Evolutionary conservation across 108 stramenopile species (phyloP).

Genomic region (Nitzschia palea): DNA sequence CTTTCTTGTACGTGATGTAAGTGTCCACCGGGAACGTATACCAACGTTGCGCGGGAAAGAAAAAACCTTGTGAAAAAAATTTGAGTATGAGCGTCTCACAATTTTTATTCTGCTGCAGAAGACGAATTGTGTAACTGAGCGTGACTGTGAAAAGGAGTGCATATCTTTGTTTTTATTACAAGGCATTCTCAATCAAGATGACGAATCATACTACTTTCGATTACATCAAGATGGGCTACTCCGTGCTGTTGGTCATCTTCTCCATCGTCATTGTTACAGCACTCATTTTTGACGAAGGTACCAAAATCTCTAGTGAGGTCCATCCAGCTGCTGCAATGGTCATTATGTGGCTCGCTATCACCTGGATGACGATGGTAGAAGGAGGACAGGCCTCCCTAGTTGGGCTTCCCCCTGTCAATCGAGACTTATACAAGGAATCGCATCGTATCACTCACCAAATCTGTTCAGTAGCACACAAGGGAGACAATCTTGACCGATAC

Average conservation of each 20-base stretch:
- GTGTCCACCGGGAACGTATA: too few species aligned
- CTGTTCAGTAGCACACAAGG: constrained; percentile 57
- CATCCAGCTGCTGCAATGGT: constrained; percentile 57
- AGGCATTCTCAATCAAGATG: too few species aligned
- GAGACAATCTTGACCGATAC: constrained; percentile 86
- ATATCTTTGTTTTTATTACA: too few species aligned
- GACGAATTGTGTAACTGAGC: too few species aligned
- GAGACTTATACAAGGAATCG: constrained; percentile 65
- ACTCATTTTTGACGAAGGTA: constrained; percentile 58
- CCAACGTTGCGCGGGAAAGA: too few species aligned
- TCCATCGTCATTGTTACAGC: constrained; percentile 62
- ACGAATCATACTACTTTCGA: neutral
- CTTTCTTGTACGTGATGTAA: too few species aligned
- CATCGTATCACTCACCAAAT: constrained; percentile 71
- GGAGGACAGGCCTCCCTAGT: constrained; percentile 78
- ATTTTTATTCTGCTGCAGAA: too few species aligned
- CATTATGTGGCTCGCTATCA: constrained; percentile 43
- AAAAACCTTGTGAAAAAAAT: too few species aligned
- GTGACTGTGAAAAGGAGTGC: too few species aligned
- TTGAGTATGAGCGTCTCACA: too few species aligned
- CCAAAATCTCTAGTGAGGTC: constrained; percentile 51
- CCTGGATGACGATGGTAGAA: constrained; percentile 79
- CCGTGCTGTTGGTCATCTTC: constrained; percentile 54
- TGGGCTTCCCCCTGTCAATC: constrained; percentile 68
- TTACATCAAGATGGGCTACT: constrained; percentile 19